Conservation (phyloP, 2,329 filamentous ascomycete genomes). For the Arthrinium puccinioides region DNA sequence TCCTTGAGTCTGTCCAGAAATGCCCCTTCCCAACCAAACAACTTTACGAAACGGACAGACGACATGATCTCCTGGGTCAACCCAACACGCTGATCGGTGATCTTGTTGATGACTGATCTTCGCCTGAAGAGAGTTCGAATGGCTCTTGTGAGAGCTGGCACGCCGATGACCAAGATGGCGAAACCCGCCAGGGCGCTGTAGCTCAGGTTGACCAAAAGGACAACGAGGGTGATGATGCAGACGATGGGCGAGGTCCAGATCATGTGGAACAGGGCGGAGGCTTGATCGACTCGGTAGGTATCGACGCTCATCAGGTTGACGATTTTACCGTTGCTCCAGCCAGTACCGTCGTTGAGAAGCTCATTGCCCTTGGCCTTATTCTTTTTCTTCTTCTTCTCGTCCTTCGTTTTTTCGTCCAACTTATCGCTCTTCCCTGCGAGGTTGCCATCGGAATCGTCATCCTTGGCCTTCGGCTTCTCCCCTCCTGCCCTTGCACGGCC, state of each 20-base stretch:
- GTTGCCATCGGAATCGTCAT: conserved; percentile 32
- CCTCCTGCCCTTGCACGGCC: conserved; percentile 83
- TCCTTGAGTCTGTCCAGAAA: conserved; percentile 71
- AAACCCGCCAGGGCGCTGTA: conserved; percentile 90
- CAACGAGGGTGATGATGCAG: conserved; percentile 68
- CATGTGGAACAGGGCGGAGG: conserved; percentile 83
- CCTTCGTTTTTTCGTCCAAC: conserved; percentile 40
- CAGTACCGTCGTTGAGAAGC: conserved; percentile 59
- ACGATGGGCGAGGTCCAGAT: conserved; percentile 80
- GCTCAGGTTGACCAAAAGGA: conserved; percentile 79
- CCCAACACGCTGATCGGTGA: conserved; percentile 87
- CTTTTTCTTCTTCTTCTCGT: conserved; percentile 29
- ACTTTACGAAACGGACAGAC: conserved; percentile 92
- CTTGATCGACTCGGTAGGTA: conserved; percentile 86
- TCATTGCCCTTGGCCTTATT: conserved; percentile 29
- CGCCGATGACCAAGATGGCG: conserved; percentile 67
- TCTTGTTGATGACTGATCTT: conserved; percentile 77
- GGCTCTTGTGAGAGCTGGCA: conserved; percentile 70
- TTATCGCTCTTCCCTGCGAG: conserved; percentile 34
- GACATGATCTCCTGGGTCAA: conserved; percentile 89
- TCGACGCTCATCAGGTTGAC: conserved; percentile 94
- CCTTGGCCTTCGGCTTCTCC: conserved; percentile 20
- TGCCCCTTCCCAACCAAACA: conserved; percentile 88
- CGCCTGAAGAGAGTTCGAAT: conserved; percentile 71
- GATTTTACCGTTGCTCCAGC: conserved; percentile 89